Percentiles rank a stretch among this genome's conserved stretches.
These are phyloP conservation scores for Blastobotrys terrestris DNA, from an alignment of 805 yeast species.

Conservation along the genomic window DNA sequence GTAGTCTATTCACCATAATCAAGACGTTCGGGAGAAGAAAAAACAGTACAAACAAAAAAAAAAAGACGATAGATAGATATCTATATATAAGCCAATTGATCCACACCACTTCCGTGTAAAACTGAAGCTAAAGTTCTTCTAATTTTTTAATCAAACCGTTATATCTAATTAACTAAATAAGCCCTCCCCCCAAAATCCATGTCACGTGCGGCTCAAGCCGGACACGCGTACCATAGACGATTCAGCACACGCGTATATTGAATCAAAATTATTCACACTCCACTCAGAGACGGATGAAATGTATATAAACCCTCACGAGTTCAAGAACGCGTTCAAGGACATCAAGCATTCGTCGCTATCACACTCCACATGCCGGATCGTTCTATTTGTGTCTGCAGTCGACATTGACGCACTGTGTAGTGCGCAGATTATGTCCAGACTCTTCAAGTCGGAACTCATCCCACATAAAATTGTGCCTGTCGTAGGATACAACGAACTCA, in stretches of 20 bases:
- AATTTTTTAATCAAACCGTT: not conserved
- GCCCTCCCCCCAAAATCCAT: too few relatives aligned
- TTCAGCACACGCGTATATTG: too few relatives aligned
- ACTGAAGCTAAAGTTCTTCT: not conserved
- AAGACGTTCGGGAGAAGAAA: too few relatives aligned
- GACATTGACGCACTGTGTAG: constrained; percentile 91
- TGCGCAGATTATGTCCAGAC: constrained; percentile 62
- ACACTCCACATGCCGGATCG: constrained; percentile 87
- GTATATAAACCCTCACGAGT: constrained; percentile 71
- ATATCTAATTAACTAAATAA: too few relatives aligned
- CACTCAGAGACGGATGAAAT: constrained; percentile 33
- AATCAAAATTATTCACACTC: not conserved
- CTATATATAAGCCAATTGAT: too few relatives aligned
- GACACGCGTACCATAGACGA: not conserved
- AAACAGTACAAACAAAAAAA: too few relatives aligned
- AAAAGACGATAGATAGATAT: too few relatives aligned
- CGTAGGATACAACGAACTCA: constrained; percentile 78
- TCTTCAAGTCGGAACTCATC: constrained; percentile 73
- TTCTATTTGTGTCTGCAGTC: constrained; percentile 82
- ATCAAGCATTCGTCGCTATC: constrained; percentile 69
- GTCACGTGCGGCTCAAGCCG: not conserved
- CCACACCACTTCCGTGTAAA: too few relatives aligned
- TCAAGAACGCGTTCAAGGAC: constrained; percentile 58
- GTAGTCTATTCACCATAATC: too few relatives aligned
- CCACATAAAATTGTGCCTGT: constrained; percentile 89